phyloP scores from a whole-genome alignment of 371 early-diverging fungal species.

The Circinella umbellata region DNA sequence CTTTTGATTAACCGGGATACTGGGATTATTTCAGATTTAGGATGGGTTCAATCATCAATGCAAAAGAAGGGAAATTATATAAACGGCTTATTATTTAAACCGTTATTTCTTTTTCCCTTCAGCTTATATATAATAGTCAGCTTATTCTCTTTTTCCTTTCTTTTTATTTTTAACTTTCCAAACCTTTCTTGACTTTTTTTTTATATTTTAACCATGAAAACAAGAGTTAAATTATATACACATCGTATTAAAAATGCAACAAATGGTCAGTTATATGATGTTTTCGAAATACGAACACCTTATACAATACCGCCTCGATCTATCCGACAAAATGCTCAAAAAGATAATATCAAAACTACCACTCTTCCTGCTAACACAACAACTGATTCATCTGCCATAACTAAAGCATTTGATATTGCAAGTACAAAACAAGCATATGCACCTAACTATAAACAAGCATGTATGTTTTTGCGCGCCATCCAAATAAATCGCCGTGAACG shows the following conservation, averaged over 20 bases:
- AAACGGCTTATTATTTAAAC: conserved; percentile 10
- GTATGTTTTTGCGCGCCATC: conserved; percentile 39
- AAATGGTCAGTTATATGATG: conserved; percentile 20
- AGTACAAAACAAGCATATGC: conserved; percentile 19
- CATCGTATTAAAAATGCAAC: conserved; percentile 5
- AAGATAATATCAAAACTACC: conserved; percentile 2
- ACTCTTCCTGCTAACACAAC: background rate
- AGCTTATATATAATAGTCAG: background rate
- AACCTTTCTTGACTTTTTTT: too few species aligned
- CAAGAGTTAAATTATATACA: conserved; percentile 21
- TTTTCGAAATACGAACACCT: conserved; percentile 17
- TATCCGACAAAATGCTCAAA: background rate
- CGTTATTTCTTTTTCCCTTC: background rate
- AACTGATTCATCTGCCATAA: conserved; percentile 14
- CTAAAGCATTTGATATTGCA: background rate
- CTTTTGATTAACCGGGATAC: conserved; percentile 8
- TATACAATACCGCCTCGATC: conserved; percentile 1
- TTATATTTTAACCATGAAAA: conserved; percentile 8
- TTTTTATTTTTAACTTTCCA: background rate
- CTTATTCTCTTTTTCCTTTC: conserved; percentile 5
- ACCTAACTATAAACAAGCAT: conserved; percentile 38
- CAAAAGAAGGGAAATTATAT: background rate
- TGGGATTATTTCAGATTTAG: background rate
- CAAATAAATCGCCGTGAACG: conserved; percentile 36
- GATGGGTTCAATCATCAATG: too few species aligned